Percentiles rank a stretch among this genome's conserved stretches.
phyloP scores from a whole-genome alignment of 75 land plant species.

The Pseudotsuga menziesii region DNA sequence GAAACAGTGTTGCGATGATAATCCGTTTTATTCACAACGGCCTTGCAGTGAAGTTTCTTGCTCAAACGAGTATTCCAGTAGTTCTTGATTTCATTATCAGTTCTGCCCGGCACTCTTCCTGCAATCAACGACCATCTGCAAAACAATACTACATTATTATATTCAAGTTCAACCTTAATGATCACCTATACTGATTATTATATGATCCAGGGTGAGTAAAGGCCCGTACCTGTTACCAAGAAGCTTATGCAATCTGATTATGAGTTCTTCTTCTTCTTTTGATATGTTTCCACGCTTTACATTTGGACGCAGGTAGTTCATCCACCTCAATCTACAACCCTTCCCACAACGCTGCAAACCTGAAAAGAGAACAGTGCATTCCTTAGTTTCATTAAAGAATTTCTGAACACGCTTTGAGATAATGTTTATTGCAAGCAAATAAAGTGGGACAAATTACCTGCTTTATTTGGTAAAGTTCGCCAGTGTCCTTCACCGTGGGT shows the following conservation, averaged over 20 bases:
- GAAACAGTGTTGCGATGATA: too few species aligned
- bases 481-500: slow-evolving; percentile 21
- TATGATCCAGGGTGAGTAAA: too few species aligned
- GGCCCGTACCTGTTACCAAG: slow-evolving; percentile 9
- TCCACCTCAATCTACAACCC: slow-evolving; percentile 20
- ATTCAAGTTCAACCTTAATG: too few species aligned
- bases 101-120: background rate
- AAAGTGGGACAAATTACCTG: slow-evolving; percentile 1
- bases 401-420: too few species aligned
- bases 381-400: too few species aligned
- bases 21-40: too few species aligned
- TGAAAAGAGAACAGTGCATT: background rate
- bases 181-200: too few species aligned
- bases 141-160: background rate
- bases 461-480: slow-evolving; percentile 19
- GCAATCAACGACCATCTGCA: slow-evolving; percentile 4
- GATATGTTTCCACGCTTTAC: slow-evolving; percentile 15
- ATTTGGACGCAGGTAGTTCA: slow-evolving; percentile 18
- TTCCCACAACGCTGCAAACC: slow-evolving; percentile 18
- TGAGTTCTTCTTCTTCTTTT: slow-evolving; percentile 13
- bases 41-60: background rate
- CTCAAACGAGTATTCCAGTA: background rate
- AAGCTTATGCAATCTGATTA: slow-evolving; percentile 12
- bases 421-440: too few species aligned
- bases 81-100: background rate